Evolutionary conservation across 1,284 basidiomycete genomes (phyloP), one percentile per base, ranked within the genome.

Genomic region (Ustilago bromivora): DNA sequence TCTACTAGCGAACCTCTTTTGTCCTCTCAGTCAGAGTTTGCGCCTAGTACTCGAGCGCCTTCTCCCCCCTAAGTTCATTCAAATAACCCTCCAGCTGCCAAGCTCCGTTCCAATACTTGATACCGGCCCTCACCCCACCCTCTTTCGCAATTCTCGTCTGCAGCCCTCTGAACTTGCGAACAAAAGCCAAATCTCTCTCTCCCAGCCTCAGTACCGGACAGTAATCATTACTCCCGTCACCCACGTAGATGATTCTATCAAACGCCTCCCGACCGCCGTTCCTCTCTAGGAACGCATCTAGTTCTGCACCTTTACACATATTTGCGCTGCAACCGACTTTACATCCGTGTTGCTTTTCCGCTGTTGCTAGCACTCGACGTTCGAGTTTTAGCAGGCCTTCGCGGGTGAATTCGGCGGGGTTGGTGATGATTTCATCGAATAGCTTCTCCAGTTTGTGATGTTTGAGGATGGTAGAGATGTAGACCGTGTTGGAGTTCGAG

Each of bases 281-380:
- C n/a, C 91, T 88, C 2, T 88, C 88, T 51, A 96, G 88, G 88
- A 93, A 98, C 0, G 91, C 91, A 5, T 92, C 90, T 35, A 99
- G 89, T 86, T 99, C 96, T 79, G 93, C 92, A 47, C 96, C 96
- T 89, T 99, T 99, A 89, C 96, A 99, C 95, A 99, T 98, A 88
- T 99, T 99, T 11, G 93, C 90, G 66, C 92, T 92, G 88, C 96
- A 99, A 15, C 96, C 96, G 61, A 98, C 89, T 59, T 88, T 89
- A 88, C 96, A 99, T 2, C 83, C 86, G 87, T 99, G 97, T 81
- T 96, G 95, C 0, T 66, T 92, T 17, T 66, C 66, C 2, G 65
- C 76, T 47, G 88, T 85, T 15, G 93, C 92, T 61, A 92, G 91
- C 46, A 98, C 88, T 52, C 92, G 90, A 28, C 96, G 90, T 34